Conservation (phyloP, 1,139 yeast genomes). For the Taphrina communis region DNA sequence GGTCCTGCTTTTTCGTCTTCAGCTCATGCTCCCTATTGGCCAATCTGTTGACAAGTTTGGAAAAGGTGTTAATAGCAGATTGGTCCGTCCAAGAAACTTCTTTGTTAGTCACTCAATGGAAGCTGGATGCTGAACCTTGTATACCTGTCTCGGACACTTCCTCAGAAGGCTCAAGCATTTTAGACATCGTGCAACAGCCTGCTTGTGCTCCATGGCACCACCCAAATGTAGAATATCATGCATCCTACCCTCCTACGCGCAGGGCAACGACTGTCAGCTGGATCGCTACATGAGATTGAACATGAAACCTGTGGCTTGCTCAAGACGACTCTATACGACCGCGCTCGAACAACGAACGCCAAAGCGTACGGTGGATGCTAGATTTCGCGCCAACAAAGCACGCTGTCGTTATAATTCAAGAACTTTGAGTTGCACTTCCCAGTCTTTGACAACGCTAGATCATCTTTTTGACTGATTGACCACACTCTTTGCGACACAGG, state of each 20-base stretch:
- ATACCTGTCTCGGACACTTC: constrained; percentile 36
- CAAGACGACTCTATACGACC: background rate
- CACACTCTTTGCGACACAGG: too few species aligned
- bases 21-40: constrained; percentile 64
- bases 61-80: constrained; percentile 82
- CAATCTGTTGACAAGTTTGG: constrained; percentile 74
- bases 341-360: background rate
- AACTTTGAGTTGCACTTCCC: background rate
- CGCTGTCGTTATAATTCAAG: background rate
- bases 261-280: too few species aligned
- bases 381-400: background rate
- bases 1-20: constrained; percentile 64
- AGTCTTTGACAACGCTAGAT: background rate
- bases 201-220: too few species aligned
- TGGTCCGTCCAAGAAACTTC: constrained; percentile 85
- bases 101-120: background rate
- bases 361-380: background rate
- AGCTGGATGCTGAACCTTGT: background rate
- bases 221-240: too few species aligned
- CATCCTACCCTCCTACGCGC: too few species aligned
- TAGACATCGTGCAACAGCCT: background rate
- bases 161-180: constrained; percentile 34
- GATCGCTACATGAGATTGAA: too few species aligned
- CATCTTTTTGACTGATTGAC: too few species aligned
- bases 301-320: background rate